A percentile compares a stretch with the other conserved stretches of the same genome.
These are phyloP conservation scores for Crataegus laevigata DNA, from an alignment of 306 rosid genomes.

Conservation along the genomic window DNA sequence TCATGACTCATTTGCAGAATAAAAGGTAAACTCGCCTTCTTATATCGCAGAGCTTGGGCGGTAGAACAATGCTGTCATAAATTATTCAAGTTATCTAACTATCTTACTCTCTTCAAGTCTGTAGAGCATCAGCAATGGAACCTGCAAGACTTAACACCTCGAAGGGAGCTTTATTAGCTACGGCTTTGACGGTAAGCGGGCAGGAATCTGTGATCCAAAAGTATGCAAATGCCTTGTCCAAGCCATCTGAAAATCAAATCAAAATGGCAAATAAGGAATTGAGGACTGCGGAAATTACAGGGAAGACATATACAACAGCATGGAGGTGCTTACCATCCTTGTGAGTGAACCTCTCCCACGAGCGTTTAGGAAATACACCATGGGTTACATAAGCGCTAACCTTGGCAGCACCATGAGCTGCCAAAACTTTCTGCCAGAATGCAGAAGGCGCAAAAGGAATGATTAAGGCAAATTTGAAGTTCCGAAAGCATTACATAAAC, in stretches of 20 bases:
- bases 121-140: constrained; percentile 79
- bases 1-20: background rate
- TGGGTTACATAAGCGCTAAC: constrained; percentile 90
- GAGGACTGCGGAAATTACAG: background rate
- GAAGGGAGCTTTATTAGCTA: constrained; percentile 68
- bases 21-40: background rate
- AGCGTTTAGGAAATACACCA: constrained; percentile 80
- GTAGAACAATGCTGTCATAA: background rate
- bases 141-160: constrained; percentile 87
- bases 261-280: background rate
- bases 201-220: constrained; percentile 99
- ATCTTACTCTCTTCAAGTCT: constrained; percentile 31
- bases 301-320: background rate
- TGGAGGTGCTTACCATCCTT: constrained; percentile 46
- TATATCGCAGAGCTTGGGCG: background rate
- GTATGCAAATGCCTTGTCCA: constrained; percentile 56
- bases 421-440: constrained; percentile 67
- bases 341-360: constrained; percentile 74
- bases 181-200: constrained; percentile 70
- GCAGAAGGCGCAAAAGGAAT: background rate
- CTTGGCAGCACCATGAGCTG: constrained; percentile 81
- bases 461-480: background rate
- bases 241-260: constrained; percentile 24
- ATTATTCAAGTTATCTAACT: background rate
- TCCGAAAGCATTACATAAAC: background rate